Evolutionary conservation across 164 flowering plant genomes (phyloP), one percentile per base, ranked within the genome.

Genomic region (Protea cynaroides): DNA sequence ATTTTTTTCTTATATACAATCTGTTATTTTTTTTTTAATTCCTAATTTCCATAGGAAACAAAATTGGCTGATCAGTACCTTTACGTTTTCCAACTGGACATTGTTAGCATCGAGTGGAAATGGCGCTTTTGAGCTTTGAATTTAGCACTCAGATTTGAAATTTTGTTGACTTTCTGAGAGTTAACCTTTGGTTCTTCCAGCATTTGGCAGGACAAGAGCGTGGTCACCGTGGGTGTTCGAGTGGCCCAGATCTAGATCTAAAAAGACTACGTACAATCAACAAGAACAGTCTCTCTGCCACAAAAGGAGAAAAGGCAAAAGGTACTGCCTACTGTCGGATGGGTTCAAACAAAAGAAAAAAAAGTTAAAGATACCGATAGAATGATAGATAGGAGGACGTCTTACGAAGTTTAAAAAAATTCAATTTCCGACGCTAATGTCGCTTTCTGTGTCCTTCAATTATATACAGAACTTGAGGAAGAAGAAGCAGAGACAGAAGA

Each of bases 231-330:
- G 82, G 75, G 56, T 62, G 65, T 69, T 80, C 70, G 44, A 74
- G 81, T 74, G 84, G 87, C 69, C 80, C 80, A 74, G 83, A 79
- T 80, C 72, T 63, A 69, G 86, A 74, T 80, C 83, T 76, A 64
- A 76, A 76, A 76, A 68, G 69, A 18, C 52, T 18, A 67, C 37
- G 47, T 49, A 56, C 64, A 9, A 71, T 72, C 56, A 74, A 60
- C 29, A 71, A 55, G 67, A 72, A 65, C 25, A 69, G 62, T 59
- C 55, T 40, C 67, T 54, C 60, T 67, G 46, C 51, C 65, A 72
- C 68, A 59, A 70, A 67, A 36, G 73, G 56, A 54, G 76, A 68
- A 54, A 77, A 71, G 66, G 69, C 65, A 11, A 76, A 81, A 87
- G 89, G 86, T 85, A 77, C 69, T 44, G 14, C 52, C 34, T 60